Conservation (phyloP, 2,329 filamentous ascomycete genomes). For the Arthrobotrys iridis region DNA sequence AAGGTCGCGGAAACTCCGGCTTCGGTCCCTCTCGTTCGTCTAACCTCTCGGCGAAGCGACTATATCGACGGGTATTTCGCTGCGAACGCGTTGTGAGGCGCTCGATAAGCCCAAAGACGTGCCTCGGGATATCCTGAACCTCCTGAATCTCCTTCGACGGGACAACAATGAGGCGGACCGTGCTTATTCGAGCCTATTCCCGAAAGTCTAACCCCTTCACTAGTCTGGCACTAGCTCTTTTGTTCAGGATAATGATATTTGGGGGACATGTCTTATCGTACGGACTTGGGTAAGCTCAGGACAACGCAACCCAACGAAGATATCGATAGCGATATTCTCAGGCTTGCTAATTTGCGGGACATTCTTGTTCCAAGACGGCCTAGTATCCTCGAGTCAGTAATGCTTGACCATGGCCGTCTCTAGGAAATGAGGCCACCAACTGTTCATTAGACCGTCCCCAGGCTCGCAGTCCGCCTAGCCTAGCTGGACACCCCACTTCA, state of each 20-base stretch:
- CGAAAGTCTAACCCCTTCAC: slow-evolving; percentile 12
- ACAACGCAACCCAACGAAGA: slow-evolving; percentile 46
- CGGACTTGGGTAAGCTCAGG: slow-evolving; percentile 1
- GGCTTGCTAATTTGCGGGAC: slow-evolving; percentile 23
- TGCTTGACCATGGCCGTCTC: slow-evolving; percentile 14
- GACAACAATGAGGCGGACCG: not conserved
- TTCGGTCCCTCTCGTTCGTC: not conserved
- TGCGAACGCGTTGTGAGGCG: slow-evolving; percentile 11
- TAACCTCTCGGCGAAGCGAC: slow-evolving; percentile 12
- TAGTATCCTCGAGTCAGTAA: slow-evolving; percentile 28
- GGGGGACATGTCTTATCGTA: slow-evolving; percentile 6
- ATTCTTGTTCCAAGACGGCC: slow-evolving; percentile 22
- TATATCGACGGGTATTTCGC: not conserved
- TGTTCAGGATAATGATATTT: not conserved
- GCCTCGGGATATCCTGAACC: slow-evolving; percentile 3
- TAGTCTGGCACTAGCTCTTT: slow-evolving; percentile 1
- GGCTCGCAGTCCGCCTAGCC: slow-evolving; percentile 7
- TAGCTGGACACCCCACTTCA: slow-evolving; percentile 18
- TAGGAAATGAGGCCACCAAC: slow-evolving; percentile 30
- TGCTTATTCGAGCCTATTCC: slow-evolving; percentile 17
- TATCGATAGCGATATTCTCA: slow-evolving; percentile 34
- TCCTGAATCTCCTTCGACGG: slow-evolving; percentile 5
- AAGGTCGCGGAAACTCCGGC: not conserved
- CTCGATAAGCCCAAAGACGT: not conserved
- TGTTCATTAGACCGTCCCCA: slow-evolving; percentile 1